A percentile compares a stretch with the other conserved stretches of the same genome.
phyloP scores from a whole-genome alignment of 1,139 yeast species.

The Geotrichum citri-aurantii region DNA sequence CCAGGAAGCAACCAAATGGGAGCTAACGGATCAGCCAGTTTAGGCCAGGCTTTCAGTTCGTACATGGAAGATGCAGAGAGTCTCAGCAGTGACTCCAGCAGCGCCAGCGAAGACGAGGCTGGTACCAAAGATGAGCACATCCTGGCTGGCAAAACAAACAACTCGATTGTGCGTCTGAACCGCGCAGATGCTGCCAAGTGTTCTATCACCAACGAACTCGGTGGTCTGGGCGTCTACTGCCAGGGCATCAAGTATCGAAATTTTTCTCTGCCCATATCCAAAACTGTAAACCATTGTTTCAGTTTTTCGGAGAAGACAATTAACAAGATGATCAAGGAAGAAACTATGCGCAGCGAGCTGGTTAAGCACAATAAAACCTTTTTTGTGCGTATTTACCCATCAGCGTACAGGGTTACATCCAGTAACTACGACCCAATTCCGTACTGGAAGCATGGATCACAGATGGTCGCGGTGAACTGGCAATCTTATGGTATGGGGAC shows the following conservation, averaged over 20 bases:
- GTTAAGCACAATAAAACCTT: slow-evolving; percentile 71
- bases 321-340: slow-evolving; percentile 43
- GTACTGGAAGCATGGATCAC: slow-evolving; percentile 82
- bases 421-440: slow-evolving; percentile 72
- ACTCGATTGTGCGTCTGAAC: slow-evolving; percentile 1
- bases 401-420: slow-evolving; percentile 66
- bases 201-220: slow-evolving; percentile 38
- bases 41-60: slow-evolving; percentile 3
- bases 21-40: slow-evolving; percentile 38
- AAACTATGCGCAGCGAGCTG: slow-evolving; percentile 49
- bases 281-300: slow-evolving; percentile 73
- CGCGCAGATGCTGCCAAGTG: slow-evolving; percentile 19
- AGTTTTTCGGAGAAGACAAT: slow-evolving; percentile 75
- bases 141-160: slow-evolving; percentile 8
- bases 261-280: slow-evolving; percentile 81
- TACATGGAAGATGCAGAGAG: background rate
- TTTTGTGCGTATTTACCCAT: slow-evolving; percentile 83
- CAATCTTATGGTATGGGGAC: slow-evolving; percentile 53
- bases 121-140: background rate
- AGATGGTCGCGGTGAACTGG: slow-evolving; percentile 97
- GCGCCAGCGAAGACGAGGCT: background rate
- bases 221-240: slow-evolving; percentile 58
- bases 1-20: slow-evolving; percentile 18
- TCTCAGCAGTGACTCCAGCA: background rate
- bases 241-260: slow-evolving; percentile 75